phyloP scores from a whole-genome alignment of 768 basidiomycete species.

The Amylocystis lapponica region DNA sequence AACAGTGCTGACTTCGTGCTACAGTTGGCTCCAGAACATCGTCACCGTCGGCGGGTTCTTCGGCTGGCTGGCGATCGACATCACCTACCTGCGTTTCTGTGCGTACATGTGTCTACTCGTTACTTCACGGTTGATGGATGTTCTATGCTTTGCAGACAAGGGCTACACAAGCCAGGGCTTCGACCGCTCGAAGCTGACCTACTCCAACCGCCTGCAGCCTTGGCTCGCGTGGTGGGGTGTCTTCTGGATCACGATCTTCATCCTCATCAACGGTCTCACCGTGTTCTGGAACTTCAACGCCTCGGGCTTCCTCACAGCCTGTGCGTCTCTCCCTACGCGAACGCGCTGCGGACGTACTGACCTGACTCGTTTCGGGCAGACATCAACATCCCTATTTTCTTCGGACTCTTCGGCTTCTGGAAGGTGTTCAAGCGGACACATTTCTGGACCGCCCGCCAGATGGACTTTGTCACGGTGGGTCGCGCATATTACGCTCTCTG shows the following conservation, averaged over 20 bases:
- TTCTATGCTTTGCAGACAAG: conserved; percentile 33
- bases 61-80: conserved; percentile 60
- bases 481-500: not conserved
- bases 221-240: conserved; percentile 68
- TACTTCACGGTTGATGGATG: too few species aligned
- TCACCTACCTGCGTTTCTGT: conserved; percentile 73
- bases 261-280: conserved; percentile 47
- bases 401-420: conserved; percentile 39
- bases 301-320: conserved; percentile 44
- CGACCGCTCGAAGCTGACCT: conserved; percentile 55
- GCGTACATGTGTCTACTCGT: too few species aligned
- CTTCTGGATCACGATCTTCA: conserved; percentile 58
- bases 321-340: conserved; percentile 22
- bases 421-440: conserved; percentile 35
- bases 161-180: conserved; percentile 63
- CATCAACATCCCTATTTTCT: conserved; percentile 44
- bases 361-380: conserved; percentile 17
- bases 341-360: not conserved
- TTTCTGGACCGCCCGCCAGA: conserved; percentile 52
- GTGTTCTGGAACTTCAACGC: conserved; percentile 63
- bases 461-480: conserved; percentile 64
- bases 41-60: conserved; percentile 64
- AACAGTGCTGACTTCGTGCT: not conserved
- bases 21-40: conserved; percentile 66
- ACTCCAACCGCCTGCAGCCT: conserved; percentile 57